Evolutionary conservation across 2,329 filamentous ascomycete species (phyloP), one percentile per base, ranked within the genome.

Genomic region (Neonectria sp.): DNA sequence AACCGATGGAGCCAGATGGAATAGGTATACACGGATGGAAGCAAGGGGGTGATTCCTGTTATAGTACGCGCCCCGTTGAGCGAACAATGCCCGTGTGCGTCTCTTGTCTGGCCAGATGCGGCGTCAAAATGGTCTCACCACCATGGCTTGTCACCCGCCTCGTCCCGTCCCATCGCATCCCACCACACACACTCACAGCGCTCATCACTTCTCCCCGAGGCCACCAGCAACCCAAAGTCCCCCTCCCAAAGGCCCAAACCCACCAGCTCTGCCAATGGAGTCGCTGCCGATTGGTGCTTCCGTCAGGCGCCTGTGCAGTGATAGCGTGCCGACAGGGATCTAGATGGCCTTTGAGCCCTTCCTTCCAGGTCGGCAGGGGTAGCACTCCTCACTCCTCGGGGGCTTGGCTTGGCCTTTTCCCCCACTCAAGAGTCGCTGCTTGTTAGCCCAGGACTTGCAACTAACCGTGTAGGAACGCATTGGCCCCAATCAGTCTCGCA

Each of bases 271-370:
- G 35, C 31, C 15, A 53, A 35, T 64, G 67, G 72, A 70, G 65
- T 52, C 55, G 61, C 65, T 68, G 71, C 72, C 72, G 71, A 74
- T 74, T 74, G 72, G 71, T 8, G 27, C 37, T 65, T 57, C 63
- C 68, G 64, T 75, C 73, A 67, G 73, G 73, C 73, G 73, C 73
- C 73, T 73, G 68, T 75, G 73, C 73, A 75, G 63, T 55, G 63
- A 60, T 65, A 60, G 63, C 56, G 21, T 15, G 29, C 49, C 9
- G 9, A 6, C 40, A 9, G n/a, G 40, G 40, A 45, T 45, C 15
- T 40, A 37, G 15, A 40, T 48, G 45, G 45, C 12, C 45, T 15
- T 24, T 21, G 40, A n/a, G 15, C 43, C 9, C 4, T 25, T 7
- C 33, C 21, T 25, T 21, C 27, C 49, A 31, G 49, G 27, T 21